Conservation (phyloP, 2,329 filamentous ascomycete species). For the Curvularia sp. region DNA sequence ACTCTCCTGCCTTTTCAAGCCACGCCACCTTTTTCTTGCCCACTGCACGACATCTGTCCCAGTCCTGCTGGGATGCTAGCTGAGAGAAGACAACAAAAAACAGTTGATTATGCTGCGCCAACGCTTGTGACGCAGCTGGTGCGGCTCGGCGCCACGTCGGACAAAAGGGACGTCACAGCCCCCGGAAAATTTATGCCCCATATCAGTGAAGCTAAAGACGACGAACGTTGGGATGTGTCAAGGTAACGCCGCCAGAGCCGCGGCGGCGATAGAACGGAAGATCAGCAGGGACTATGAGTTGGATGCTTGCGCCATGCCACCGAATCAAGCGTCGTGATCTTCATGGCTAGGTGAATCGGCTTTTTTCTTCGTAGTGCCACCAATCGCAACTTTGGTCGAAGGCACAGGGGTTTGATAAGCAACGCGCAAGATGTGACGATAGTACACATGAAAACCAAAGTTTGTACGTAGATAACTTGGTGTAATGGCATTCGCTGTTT, state of each 20-base stretch:
- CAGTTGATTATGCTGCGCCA: neutral
- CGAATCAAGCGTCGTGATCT: slow-evolving; percentile 8
- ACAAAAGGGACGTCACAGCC: slow-evolving; percentile 1
- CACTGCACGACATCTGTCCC: neutral
- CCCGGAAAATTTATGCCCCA: slow-evolving; percentile 7
- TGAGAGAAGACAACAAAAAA: neutral
- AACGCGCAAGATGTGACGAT: neutral
- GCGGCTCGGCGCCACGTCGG: slow-evolving; percentile 16
- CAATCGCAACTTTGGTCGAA: slow-evolving; percentile 8
- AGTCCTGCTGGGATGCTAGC: neutral
- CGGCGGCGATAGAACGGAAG: slow-evolving; percentile 10
- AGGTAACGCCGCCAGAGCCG: neutral
- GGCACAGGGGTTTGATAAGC: slow-evolving; percentile 4
- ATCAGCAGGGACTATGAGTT: slow-evolving; percentile 9
- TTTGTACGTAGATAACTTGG: slow-evolving; percentile 5
- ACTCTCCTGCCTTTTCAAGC: slow-evolving; percentile 2
- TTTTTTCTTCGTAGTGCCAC: slow-evolving; percentile 12
- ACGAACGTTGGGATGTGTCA: slow-evolving; percentile 11
- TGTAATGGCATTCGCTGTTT: slow-evolving; percentile 5
- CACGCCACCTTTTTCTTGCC: neutral
- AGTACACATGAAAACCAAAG: slow-evolving; percentile 1
- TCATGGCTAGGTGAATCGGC: slow-evolving; percentile 1
- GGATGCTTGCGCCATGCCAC: slow-evolving; percentile 11
- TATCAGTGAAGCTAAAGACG: neutral
- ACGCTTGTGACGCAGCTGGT: slow-evolving; percentile 1